Conservation (phyloP, 129 eudicot species). For the Flaveria trinervia region DNA sequence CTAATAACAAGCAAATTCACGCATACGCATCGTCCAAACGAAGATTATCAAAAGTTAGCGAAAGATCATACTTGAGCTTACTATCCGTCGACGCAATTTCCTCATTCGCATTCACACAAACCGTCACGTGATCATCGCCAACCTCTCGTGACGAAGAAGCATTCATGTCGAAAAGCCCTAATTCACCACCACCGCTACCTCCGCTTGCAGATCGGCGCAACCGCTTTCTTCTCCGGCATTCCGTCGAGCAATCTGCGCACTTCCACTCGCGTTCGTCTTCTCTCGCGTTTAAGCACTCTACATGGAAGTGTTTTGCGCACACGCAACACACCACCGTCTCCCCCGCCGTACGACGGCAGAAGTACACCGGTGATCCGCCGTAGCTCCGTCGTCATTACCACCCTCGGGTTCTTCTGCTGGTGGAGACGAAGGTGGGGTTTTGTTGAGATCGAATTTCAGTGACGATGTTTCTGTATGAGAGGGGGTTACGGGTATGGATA, state of each 20-base stretch:
- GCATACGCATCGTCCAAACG: constrained; percentile 20
- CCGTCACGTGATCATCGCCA: constrained; percentile 29
- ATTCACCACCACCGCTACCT: constrained; percentile 24
- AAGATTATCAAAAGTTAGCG: constrained; percentile 14
- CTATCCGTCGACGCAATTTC: constrained; percentile 8
- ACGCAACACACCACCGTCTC: constrained; percentile 29
- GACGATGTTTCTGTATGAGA: constrained; percentile 16
- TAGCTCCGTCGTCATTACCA: constrained; percentile 20
- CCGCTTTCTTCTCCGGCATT: constrained; percentile 22
- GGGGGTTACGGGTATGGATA: constrained; percentile 17
- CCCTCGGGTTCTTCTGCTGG: constrained; percentile 19
- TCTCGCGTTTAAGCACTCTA: constrained; percentile 20
- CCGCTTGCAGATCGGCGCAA: constrained; percentile 17
- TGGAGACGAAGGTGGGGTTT: constrained; percentile 46
- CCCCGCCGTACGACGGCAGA: constrained; percentile 19
- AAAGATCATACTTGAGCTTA: constrained; percentile 24
- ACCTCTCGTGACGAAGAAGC: constrained; percentile 26
- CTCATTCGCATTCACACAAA: constrained; percentile 27
- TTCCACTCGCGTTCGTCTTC: constrained; percentile 31
- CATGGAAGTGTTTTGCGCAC: constrained; percentile 34
- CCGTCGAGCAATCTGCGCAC: constrained; percentile 37
- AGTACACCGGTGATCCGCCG: constrained; percentile 21
- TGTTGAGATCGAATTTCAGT: constrained; percentile 47
- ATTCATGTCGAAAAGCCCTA: constrained; percentile 33
- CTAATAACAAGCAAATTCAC: neutral